A percentile compares a stretch with the other conserved stretches of the same genome.
Evolutionary conservation across 1,139 yeast genomes (phyloP).

Genomic region (Zygosaccharomyces pseudobailii): DNA sequence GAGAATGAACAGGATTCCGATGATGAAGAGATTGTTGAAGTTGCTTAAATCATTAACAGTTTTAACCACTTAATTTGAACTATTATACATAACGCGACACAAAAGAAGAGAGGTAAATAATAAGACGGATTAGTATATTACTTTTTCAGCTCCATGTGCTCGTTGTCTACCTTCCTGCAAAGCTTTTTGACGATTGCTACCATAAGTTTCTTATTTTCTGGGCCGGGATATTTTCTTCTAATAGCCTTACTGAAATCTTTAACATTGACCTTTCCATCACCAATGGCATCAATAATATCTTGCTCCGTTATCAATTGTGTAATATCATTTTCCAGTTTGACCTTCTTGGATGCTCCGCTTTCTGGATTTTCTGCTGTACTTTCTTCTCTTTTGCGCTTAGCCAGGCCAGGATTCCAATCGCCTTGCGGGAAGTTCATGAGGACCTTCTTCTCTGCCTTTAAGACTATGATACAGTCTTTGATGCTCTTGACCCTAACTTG

Average conservation of each 20-base stretch:
- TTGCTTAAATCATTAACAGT: slow-evolving; percentile 20
- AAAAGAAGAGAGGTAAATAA: neutral
- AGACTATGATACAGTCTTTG: slow-evolving; percentile 61
- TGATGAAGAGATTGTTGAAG: slow-evolving; percentile 33
- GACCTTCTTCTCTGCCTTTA: slow-evolving; percentile 59
- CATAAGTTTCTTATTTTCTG: slow-evolving; percentile 64
- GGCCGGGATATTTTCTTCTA: slow-evolving; percentile 57
- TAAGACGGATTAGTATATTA: slow-evolving; percentile 25
- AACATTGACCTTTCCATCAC: slow-evolving; percentile 40
- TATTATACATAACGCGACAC: slow-evolving; percentile 2
- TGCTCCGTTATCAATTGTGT: slow-evolving; percentile 50
- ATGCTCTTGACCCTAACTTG: slow-evolving; percentile 45
- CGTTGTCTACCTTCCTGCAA: slow-evolving; percentile 57
- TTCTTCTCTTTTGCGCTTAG: slow-evolving; percentile 41
- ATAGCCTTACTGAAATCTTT: slow-evolving; percentile 56
- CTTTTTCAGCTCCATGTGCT: slow-evolving; percentile 53
- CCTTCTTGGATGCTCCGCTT: slow-evolving; percentile 10
- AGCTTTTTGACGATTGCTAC: slow-evolving; percentile 64
- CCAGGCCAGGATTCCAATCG: slow-evolving; percentile 74
- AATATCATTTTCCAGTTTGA: slow-evolving; percentile 20
- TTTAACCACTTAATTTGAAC: neutral
- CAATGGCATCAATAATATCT: slow-evolving; percentile 66
- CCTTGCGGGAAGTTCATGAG: slow-evolving; percentile 71
- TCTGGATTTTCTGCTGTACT: slow-evolving; percentile 10
- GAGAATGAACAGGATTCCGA: slow-evolving; percentile 30